phyloP scores from a whole-genome alignment of 2,329 filamentous ascomycete genomes.

The Xylariales sp. region DNA sequence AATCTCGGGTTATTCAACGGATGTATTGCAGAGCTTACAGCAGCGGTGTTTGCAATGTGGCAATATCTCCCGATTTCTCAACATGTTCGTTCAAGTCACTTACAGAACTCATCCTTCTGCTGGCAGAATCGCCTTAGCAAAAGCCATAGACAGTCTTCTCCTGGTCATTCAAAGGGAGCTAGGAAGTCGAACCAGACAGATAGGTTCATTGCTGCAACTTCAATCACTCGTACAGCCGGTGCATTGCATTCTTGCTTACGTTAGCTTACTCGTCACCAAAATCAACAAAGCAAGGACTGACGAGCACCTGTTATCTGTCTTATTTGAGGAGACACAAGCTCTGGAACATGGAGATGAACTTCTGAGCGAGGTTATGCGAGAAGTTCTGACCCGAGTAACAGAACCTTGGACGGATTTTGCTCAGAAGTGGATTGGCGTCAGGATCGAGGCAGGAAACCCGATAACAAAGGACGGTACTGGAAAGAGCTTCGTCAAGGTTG shows the following conservation, averaged over 20 bases:
- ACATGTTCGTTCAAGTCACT: slow-evolving; percentile 40
- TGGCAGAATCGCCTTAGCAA: slow-evolving; percentile 48
- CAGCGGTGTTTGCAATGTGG: slow-evolving; percentile 43
- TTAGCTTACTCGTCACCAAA: slow-evolving; percentile 46
- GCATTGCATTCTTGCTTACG: slow-evolving; percentile 44
- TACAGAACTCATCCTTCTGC: slow-evolving; percentile 40
- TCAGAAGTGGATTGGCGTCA: slow-evolving; percentile 71
- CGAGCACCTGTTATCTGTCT: slow-evolving; percentile 55
- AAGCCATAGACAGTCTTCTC: slow-evolving; percentile 43
- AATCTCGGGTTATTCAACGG: slow-evolving; percentile 52
- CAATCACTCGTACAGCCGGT: slow-evolving; percentile 45
- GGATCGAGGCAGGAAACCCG: slow-evolving; percentile 50
- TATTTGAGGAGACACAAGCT: slow-evolving; percentile 58
- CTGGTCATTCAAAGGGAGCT: slow-evolving; percentile 46
- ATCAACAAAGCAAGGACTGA: slow-evolving; percentile 45
- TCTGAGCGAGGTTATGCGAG: slow-evolving; percentile 59
- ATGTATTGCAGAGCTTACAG: slow-evolving; percentile 43
- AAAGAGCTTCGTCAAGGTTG: slow-evolving; percentile 58
- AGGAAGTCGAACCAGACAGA: slow-evolving; percentile 34
- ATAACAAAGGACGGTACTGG: slow-evolving; percentile 44
- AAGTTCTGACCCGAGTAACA: slow-evolving; percentile 60
- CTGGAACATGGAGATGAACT: slow-evolving; percentile 60
- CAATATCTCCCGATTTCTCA: slow-evolving; percentile 41
- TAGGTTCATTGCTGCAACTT: slow-evolving; percentile 48
- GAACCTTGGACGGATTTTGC: slow-evolving; percentile 63